These are phyloP conservation scores for Candida nonsorbophila DNA, from an alignment of 805 yeast genomes.

Conservation along the genomic window DNA sequence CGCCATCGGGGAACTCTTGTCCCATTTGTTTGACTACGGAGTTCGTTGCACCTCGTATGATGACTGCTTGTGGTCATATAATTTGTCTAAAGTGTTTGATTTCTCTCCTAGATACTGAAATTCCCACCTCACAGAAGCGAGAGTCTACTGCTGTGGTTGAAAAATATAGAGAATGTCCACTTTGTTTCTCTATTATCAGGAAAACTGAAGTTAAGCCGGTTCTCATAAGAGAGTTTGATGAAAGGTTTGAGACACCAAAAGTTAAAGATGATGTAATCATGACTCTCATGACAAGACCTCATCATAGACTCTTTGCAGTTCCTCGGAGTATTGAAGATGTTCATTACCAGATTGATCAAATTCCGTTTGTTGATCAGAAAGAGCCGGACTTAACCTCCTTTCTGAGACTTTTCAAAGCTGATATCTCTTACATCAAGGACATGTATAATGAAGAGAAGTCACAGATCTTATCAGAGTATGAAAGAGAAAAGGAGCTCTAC, in stretches of 20 bases:
- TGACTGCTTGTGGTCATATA: slow-evolving; percentile 83
- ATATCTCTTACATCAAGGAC: slow-evolving; percentile 44
- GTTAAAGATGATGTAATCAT: slow-evolving; percentile 51
- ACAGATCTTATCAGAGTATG: slow-evolving; percentile 44
- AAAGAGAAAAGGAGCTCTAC: slow-evolving; percentile 56
- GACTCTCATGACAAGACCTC: slow-evolving; percentile 53
- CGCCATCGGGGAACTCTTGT: slow-evolving; percentile 73
- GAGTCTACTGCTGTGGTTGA: slow-evolving; percentile 31
- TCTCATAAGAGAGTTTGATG: slow-evolving; percentile 41
- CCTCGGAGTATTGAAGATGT: slow-evolving; percentile 29
- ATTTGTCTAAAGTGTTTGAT: slow-evolving; percentile 81
- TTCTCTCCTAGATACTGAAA: slow-evolving; percentile 57
- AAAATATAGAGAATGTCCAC: slow-evolving; percentile 70
- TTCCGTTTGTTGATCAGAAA: slow-evolving; percentile 48
- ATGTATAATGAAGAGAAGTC: slow-evolving; percentile 58
- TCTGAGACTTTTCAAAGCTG: slow-evolving; percentile 68
- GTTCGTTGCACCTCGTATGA: slow-evolving; percentile 91
- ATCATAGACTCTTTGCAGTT: slow-evolving; percentile 46
- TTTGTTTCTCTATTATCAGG: slow-evolving; percentile 57
- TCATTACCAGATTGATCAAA: slow-evolving; percentile 19
- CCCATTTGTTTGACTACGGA: slow-evolving; percentile 87
- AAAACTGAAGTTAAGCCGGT: slow-evolving; percentile 65
- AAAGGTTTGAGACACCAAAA: slow-evolving; percentile 53
- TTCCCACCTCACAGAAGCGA: slow-evolving; percentile 32
- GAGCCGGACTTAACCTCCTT: slow-evolving; percentile 32